Conservation (phyloP, 1,284 basidiomycete genomes). For the Psilocybe mexicana region DNA sequence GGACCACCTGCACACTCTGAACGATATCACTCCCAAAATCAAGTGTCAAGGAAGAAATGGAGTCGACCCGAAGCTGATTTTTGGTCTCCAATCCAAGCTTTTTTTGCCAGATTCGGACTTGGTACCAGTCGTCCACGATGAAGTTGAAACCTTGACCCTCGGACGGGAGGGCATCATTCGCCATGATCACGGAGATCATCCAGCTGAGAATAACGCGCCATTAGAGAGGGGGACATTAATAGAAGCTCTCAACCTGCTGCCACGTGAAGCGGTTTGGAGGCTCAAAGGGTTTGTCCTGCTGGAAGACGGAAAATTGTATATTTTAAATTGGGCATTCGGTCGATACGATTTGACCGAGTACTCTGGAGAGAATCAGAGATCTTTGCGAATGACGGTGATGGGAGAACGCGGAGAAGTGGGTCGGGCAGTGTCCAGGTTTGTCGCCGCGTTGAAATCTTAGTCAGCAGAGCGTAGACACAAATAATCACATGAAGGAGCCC, state of each 20-base stretch:
- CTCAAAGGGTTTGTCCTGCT: conserved; percentile 82
- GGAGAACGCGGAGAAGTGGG: conserved; percentile 82
- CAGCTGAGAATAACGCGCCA: conserved; percentile 11
- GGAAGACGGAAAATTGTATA: conserved; percentile 41
- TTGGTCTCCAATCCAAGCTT: conserved; percentile 81
- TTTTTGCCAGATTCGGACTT: conserved; percentile 38
- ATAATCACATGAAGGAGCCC: conserved; percentile 20
- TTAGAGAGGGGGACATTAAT: conserved; percentile 34
- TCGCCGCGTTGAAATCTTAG: conserved; percentile 43
- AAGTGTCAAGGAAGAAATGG: conserved; percentile 63
- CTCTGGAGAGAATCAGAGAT: conserved; percentile 35
- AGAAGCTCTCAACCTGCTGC: conserved; percentile 52
- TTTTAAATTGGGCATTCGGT: conserved; percentile 92
- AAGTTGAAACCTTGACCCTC: conserved; percentile 75
- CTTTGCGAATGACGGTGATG: conserved; percentile 77
- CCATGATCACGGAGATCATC: conserved; percentile 32
- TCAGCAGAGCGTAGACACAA: conserved; percentile 12
- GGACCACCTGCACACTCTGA: conserved; percentile 86
- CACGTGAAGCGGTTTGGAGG: conserved; percentile 72
- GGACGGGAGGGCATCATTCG: conserved; percentile 27
- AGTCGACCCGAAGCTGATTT: conserved; percentile 75
- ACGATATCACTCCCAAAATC: conserved; percentile 86
- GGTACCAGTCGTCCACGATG: conserved; percentile 55
- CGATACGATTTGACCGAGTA: conserved; percentile 67
- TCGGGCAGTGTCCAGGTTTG: conserved; percentile 57